These are phyloP conservation scores for Harringtonia aguacate DNA, from an alignment of 2,329 filamentous ascomycete species.

Conservation along the genomic window DNA sequence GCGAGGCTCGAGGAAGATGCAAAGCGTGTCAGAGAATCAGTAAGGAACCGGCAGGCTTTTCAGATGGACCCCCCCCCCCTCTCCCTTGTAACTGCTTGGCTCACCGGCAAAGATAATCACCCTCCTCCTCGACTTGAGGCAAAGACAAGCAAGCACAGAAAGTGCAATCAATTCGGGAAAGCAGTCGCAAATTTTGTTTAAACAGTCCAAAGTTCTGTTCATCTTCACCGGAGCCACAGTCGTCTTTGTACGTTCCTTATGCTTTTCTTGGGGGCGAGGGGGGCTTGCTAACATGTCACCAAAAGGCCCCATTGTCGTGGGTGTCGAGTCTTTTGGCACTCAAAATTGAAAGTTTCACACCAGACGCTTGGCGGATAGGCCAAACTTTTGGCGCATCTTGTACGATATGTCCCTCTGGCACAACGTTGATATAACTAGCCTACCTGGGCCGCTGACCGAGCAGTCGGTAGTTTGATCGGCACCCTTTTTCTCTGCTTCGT, in stretches of 20 bases:
- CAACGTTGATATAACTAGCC: neutral
- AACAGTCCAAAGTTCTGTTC: neutral
- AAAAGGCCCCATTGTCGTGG: neutral
- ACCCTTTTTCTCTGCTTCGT: neutral
- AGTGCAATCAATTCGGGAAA: neutral
- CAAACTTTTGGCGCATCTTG: neutral
- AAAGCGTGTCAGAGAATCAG: too few species aligned
- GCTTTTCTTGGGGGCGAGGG: too few species aligned
- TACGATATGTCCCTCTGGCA: neutral
- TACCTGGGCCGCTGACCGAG: neutral
- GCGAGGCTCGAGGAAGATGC: too few species aligned
- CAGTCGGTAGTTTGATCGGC: neutral
- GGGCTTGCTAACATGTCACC: neutral
- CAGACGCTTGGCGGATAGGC: neutral
- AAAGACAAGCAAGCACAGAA: neutral
- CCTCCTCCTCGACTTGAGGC: too few species aligned
- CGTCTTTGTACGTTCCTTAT: neutral
- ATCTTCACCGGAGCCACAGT: neutral
- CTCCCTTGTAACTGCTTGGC: too few species aligned
- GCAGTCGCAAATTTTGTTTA: neutral
- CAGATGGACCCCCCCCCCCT: too few species aligned
- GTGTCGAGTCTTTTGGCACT: neutral
- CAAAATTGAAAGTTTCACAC: neutral
- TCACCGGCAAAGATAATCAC: too few species aligned
- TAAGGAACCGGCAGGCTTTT: too few species aligned